Percentiles rank a stretch among this genome's conserved stretches.
These are phyloP conservation scores for Kodamaea laetipori DNA, from an alignment of 805 yeast genomes.

Conservation along the genomic window DNA sequence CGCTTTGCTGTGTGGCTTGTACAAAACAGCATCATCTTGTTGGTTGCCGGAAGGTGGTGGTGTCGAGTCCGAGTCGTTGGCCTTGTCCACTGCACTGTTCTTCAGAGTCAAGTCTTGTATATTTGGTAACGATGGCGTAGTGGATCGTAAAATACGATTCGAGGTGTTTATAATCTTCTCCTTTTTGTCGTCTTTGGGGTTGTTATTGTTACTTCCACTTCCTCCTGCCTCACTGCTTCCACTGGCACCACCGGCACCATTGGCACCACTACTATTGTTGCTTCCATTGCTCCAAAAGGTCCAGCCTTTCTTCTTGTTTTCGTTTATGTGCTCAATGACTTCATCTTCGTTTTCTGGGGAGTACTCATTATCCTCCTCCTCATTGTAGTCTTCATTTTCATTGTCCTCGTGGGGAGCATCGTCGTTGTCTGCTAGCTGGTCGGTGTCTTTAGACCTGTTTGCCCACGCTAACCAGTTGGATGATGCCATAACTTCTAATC, in stretches of 20 bases:
- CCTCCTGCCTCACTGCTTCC: slow-evolving; percentile 10
- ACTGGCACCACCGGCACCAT: no score
- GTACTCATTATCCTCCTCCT: slow-evolving; percentile 30
- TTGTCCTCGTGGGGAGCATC: slow-evolving; percentile 20
- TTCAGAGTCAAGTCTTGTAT: slow-evolving; percentile 6
- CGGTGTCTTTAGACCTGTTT: slow-evolving; percentile 22
- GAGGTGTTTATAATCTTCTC: slow-evolving; percentile 12
- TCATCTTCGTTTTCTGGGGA: slow-evolving; percentile 23
- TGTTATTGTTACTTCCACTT: not conserved
- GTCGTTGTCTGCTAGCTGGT: slow-evolving; percentile 13
- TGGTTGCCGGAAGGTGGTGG: slow-evolving; percentile 11
- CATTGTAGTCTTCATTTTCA: slow-evolving; percentile 22
- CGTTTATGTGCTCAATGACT: slow-evolving; percentile 31
- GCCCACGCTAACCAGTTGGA: slow-evolving; percentile 28
- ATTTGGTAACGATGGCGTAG: slow-evolving; percentile 29
- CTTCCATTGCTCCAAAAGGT: slow-evolving; percentile 35
- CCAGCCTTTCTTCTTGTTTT: slow-evolving; percentile 34
- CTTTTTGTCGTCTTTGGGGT: slow-evolving; percentile 13
- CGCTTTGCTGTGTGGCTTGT: slow-evolving; percentile 44
- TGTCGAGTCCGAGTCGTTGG: slow-evolving; percentile 12
- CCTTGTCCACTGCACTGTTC: slow-evolving; percentile 13
- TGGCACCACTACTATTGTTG: slow-evolving; percentile 11
- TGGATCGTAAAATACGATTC: slow-evolving; percentile 36
- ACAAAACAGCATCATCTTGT: slow-evolving; percentile 45
- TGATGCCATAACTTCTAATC: no score